These are phyloP conservation scores for Hydnomerulius pinastri DNA, from an alignment of 768 basidiomycete genomes.

Conservation along the genomic window DNA sequence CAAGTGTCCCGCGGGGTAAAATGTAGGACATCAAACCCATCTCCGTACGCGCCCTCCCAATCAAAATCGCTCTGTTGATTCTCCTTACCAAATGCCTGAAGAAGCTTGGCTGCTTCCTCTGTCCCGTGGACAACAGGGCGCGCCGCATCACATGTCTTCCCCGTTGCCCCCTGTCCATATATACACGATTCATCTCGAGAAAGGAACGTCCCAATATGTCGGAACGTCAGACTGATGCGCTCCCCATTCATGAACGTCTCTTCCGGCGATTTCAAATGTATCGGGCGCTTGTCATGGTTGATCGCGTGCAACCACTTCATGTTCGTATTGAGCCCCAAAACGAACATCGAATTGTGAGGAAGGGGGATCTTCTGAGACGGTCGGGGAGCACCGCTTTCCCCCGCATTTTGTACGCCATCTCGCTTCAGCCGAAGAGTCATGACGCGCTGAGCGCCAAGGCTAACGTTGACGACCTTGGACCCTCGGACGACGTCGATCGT, in stretches of 20 bases:
- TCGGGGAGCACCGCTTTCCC: constrained; percentile 32
- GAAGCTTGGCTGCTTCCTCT: constrained; percentile 48
- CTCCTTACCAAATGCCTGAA: constrained; percentile 72
- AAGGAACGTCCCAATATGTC: constrained; percentile 77
- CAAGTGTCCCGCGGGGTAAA: constrained; percentile 32
- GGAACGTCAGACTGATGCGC: constrained; percentile 80
- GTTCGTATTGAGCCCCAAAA: constrained; percentile 75
- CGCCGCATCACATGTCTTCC: constrained; percentile 58
- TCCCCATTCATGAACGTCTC: constrained; percentile 61
- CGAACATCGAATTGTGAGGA: constrained; percentile 82
- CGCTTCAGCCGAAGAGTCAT: constrained; percentile 77
- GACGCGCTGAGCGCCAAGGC: constrained; percentile 72
- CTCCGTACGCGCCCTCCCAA: constrained; percentile 67
- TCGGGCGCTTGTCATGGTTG: constrained; percentile 70
- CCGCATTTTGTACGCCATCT: constrained; percentile 33
- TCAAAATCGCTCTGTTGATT: constrained; percentile 71
- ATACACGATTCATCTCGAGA: constrained; percentile 52
- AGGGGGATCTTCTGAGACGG: constrained; percentile 66
- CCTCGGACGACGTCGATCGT: constrained; percentile 78
- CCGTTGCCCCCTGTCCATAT: constrained; percentile 72
- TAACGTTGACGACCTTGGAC: constrained; percentile 79
- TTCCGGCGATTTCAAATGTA: constrained; percentile 48
- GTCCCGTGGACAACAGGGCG: constrained; percentile 54
- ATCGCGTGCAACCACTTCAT: constrained; percentile 76
- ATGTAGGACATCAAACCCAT: constrained; percentile 72